Percentiles rank a stretch among this genome's conserved stretches.
Evolutionary conservation across 129 eudicot species (phyloP).

Genomic region (Flaveria trinervia): DNA sequence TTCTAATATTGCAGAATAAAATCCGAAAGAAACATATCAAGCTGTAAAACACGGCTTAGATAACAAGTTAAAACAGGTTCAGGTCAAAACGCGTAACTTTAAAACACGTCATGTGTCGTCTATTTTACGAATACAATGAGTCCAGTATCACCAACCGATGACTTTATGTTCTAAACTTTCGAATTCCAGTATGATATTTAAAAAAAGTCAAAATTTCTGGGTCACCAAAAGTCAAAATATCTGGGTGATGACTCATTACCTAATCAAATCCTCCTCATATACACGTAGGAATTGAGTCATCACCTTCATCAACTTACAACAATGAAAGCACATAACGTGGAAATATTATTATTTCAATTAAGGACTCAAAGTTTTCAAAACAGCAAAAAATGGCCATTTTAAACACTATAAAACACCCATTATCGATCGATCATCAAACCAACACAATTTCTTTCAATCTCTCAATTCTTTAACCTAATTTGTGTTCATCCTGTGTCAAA

Average conservation of each 20-base stretch:
- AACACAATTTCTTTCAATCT: constrained; percentile 6
- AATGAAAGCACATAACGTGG: constrained; percentile 16
- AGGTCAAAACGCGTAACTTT: too few species aligned
- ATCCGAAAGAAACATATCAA: too few species aligned
- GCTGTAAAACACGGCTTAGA: not conserved
- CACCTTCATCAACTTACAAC: not conserved
- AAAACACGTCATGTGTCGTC: too few species aligned
- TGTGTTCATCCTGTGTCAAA: not conserved
- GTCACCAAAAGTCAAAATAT: constrained; percentile 17
- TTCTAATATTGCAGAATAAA: too few species aligned
- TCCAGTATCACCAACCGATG: too few species aligned
- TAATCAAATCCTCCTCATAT: constrained; percentile 33
- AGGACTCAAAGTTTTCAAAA: constrained; percentile 8
- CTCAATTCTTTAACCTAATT: not conserved
- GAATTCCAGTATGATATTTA: too few species aligned
- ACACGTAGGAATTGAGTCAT: constrained; percentile 55
- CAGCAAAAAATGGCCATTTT: constrained; percentile 43
- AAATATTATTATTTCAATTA: not conserved
- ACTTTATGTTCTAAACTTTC: too few species aligned
- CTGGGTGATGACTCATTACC: constrained; percentile 46
- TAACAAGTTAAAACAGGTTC: not conserved
- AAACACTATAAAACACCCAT: constrained; percentile 41
- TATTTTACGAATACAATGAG: too few species aligned
- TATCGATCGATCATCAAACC: constrained; percentile 21
- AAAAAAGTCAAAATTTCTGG: too few species aligned